Percentiles rank a stretch among this genome's conserved stretches.
phyloP scores from a whole-genome alignment of 768 basidiomycete genomes.

The Phylloporus sp. region DNA sequence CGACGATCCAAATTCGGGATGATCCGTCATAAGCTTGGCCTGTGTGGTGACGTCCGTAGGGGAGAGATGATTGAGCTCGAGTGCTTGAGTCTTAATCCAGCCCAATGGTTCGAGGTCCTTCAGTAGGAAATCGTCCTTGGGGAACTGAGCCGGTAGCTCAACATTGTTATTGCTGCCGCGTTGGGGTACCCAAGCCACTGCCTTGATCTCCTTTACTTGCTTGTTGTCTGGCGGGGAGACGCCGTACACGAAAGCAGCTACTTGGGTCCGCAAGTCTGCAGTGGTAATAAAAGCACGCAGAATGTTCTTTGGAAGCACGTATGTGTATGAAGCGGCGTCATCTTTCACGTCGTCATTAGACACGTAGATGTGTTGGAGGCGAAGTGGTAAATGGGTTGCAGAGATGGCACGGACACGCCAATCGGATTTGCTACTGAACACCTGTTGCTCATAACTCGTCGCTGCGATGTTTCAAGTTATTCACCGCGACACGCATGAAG shows the following conservation, averaged over 20 bases:
- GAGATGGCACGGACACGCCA: slow-evolving; percentile 99
- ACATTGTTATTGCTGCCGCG: slow-evolving; percentile 93
- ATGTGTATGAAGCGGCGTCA: slow-evolving; percentile 91
- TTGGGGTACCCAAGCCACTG: slow-evolving; percentile 96
- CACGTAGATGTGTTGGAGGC: slow-evolving; percentile 97
- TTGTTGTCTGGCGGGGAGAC: slow-evolving; percentile 92
- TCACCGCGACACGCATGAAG: not conserved
- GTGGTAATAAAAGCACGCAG: slow-evolving; percentile 90
- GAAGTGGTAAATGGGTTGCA: slow-evolving; percentile 91
- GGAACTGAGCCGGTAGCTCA: slow-evolving; percentile 85
- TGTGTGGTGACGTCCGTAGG: slow-evolving; percentile 93
- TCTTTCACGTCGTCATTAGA: slow-evolving; percentile 99
- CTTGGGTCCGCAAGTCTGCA: slow-evolving; percentile 93
- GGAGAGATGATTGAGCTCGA: slow-evolving; percentile 89
- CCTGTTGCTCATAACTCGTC: slow-evolving; percentile 95
- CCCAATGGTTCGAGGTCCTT: slow-evolving; percentile 94
- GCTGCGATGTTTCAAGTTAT: slow-evolving; percentile 39
- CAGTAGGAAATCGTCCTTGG: slow-evolving; percentile 91
- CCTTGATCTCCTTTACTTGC: slow-evolving; percentile 98
- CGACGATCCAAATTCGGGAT: slow-evolving; percentile 91
- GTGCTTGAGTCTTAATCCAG: slow-evolving; percentile 95
- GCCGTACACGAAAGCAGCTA: slow-evolving; percentile 92
- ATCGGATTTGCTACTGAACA: slow-evolving; percentile 99
- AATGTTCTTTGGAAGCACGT: slow-evolving; percentile 96
- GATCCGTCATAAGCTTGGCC: slow-evolving; percentile 94